Conservation (phyloP, 371 early-diverging fungal species). For the Blakeslea trispora region DNA sequence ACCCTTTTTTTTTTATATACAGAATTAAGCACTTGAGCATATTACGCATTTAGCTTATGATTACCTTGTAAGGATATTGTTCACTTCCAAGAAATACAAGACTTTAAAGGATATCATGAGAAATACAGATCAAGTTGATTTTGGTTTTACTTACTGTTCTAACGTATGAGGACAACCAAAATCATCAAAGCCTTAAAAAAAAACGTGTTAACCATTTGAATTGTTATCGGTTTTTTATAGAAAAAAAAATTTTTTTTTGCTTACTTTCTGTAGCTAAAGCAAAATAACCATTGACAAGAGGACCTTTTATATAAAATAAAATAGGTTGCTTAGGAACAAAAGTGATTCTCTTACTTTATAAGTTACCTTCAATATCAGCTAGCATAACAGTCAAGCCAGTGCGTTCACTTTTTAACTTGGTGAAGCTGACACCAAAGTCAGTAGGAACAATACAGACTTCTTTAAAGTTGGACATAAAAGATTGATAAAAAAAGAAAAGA, state of each 20-base stretch:
- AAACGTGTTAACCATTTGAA: neutral
- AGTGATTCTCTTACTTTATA: neutral
- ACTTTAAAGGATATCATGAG: no score
- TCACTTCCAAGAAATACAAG: constrained; percentile 69
- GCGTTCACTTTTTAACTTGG: constrained; percentile 56
- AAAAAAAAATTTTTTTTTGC: neutral
- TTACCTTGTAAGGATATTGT: constrained; percentile 67
- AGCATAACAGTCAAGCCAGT: constrained; percentile 64
- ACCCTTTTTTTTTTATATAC: no score
- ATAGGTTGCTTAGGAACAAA: neutral
- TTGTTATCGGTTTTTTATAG: no score
- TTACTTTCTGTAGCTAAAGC: constrained; percentile 68
- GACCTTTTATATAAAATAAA: constrained; percentile 38
- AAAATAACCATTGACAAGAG: constrained; percentile 69
- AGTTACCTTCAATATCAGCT: constrained; percentile 67
- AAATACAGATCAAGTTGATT: no score
- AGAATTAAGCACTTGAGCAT: no score
- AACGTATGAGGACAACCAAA: constrained; percentile 72
- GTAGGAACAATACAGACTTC: constrained; percentile 40
- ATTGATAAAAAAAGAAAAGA: neutral
- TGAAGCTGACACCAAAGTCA: constrained; percentile 50
- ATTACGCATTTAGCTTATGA: no score
- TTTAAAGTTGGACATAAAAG: constrained; percentile 33
- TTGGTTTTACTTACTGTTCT: constrained; percentile 73
- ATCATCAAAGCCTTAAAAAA: constrained; percentile 59